Evolutionary conservation across 306 rosid species (phyloP), one percentile per base, ranked within the genome.

Genomic region (Begonia peltatifolia): DNA sequence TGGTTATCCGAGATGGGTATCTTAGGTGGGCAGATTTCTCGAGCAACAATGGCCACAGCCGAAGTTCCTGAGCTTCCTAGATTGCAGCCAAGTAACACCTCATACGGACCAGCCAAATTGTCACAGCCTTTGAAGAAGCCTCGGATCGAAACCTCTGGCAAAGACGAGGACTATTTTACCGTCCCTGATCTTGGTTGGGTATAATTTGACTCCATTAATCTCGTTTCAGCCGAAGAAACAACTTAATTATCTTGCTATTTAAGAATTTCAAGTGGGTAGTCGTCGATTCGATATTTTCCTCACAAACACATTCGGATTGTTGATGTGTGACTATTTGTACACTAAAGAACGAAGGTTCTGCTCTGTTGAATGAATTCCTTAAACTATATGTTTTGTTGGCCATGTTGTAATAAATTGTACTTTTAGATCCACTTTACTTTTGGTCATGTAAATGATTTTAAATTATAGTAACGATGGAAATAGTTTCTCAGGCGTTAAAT

Each of bases 1-100:
- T 90, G 99, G 99, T 69, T 90, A 49, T 62, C 84, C 48, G 96
- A 90, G 7, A 62, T 73, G 48, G 79, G 96, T 17, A 65, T 90
- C 25, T 77, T 90, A 2, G 68, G 84, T 3, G 99, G 85, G 47
- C 94, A 78, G 43, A 63, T 83, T 57, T 66, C 84, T 61, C 72
- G 65, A 13, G 87, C 80, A 58, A 65, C 84, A 35, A 56, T 82
- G 62, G 90, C 95, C 7, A 84, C 93, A 1, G 96, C 96, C 5
- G 96, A 90, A 79, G 99, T 90, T 63, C 99, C 99, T 46, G 93
- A 83, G 71, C 87, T 90, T 72, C 74, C 82, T 3, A 62, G 57
- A 18, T 54, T 77, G 9, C 93, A 79, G 38, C 18, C 85, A 2
- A 71, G 69, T 74, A 69, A 56, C 50, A 56, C 62, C 47, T 59